Evolutionary conservation across 345 rosid genomes (phyloP), one percentile per base, ranked within the genome.

Genomic region (Eucalyptus tenuipes): DNA sequence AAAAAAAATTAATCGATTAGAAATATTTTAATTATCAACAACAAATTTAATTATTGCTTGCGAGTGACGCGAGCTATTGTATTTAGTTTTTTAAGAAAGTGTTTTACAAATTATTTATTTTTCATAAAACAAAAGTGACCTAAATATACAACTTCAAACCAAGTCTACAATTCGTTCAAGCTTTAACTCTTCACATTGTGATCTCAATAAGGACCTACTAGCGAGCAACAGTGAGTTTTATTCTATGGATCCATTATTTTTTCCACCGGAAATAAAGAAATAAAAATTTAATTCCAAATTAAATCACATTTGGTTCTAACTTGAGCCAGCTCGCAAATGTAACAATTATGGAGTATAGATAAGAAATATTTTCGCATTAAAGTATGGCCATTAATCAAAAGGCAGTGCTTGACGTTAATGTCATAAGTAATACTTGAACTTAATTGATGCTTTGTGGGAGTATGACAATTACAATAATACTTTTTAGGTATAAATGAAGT

Each of bases 1-100:
- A 4, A 8, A 16, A 10, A n/a, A 31, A 8, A 24, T 8, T 4
- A 31, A 0, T 31, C 40, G 16, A 16, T 8, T 15, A 2, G 16
- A 66, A 68, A 31, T 68, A 33, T 31, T 31, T 31, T 68, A 31
- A 68, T 31, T 17, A 33, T 31, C 24, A 20, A 68, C 12, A 9
- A 31, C 13, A 68, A 68, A 31, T 68, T 16, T 31, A 55, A 68
- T 16, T 9, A 1, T 68, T 18, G 2, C 42, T 66, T 31, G 1
- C 0, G 2, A 66, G 25, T 8, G 40, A 31, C 9, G 5, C 7
- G 24, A 64, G 42, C 7, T 10, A 15, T 16, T 15, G 22, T 68
- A 8, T 31, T 68, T 68, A 31, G 80, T 17, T 68, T 68, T 68
- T 68, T 4, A 55, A 33, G 13, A 33, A 16, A 68, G 37, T 4